Base-by-base conservation (phyloP, 306 rosid genomes). In the Comarum palustre region DNA sequence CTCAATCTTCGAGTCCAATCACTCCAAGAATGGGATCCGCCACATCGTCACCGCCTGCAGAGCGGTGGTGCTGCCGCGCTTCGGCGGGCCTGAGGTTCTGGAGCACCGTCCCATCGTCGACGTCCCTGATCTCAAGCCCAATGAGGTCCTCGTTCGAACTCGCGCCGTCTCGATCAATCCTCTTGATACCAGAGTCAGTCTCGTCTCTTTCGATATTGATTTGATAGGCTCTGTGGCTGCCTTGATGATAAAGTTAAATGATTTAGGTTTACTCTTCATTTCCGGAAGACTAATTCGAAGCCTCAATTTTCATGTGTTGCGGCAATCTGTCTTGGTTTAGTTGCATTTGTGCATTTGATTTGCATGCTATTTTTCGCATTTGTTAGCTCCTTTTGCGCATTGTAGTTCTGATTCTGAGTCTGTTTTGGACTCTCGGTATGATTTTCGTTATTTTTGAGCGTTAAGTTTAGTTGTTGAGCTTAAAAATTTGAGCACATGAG, bases 131-230 rank as follows among this genome's bases (percentile, higher is more conserved):
- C 90, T 92, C 77, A 86, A 86, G 64, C 86, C 89, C 38, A 77
- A 80, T 68, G 73, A 92, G 48, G 82, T 86, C 76, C 88, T 81
- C 38, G 81, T 80, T 55, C 81, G 82, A 32, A 38, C 98, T 73
- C 90, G 86, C 50, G 98, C 98, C 41, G 96, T 88, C 77, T 84
- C 97, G 73, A 42, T 94, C 77, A 94, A 94, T 42, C 96, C 97
- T 32, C 83, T 94, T 9, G 97, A 94, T 68, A 88, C 91, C 6
- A 78, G 98, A 69, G 98, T 93, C 57, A 78, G 96, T 67, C 24
- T 6, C 36, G 14, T 60, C 29, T 10, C 17, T 47, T 8, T 0
- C 8, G 6, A 13, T 27, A 41, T 75, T n/a, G 16, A 38, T 52
- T 16, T 1, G 3, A 34, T 1, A 4, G 5, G 6, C 7, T 34